These are phyloP conservation scores for Zasmidium angulare DNA, from an alignment of 2,329 filamentous ascomycete species.

Conservation along the genomic window DNA sequence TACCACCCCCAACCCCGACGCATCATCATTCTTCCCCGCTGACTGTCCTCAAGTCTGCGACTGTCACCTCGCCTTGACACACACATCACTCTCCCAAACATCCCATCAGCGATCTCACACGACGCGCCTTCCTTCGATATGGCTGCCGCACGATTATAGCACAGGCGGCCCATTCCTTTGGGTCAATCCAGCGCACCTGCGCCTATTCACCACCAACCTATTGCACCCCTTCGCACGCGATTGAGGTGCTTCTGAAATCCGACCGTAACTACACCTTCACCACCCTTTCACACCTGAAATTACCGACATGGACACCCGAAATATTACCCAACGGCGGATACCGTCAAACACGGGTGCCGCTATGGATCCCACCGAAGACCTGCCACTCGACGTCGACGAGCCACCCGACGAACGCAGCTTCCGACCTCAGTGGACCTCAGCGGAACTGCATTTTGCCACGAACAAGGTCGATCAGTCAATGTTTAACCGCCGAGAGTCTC, in stretches of 20 bases:
- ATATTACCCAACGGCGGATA: constrained; percentile 15
- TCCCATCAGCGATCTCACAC: neutral
- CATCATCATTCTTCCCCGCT: neutral
- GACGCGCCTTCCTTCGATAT: constrained; percentile 3
- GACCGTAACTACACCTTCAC: neutral
- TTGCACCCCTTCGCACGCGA: neutral
- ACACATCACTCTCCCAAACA: neutral
- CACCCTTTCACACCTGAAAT: neutral
- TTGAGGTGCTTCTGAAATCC: neutral
- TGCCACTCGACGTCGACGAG: constrained; percentile 78
- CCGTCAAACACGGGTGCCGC: constrained; percentile 20
- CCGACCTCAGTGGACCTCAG: constrained; percentile 9
- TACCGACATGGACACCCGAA: constrained; percentile 17
- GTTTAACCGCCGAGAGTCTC: constrained; percentile 67
- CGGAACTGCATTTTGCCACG: constrained; percentile 15
- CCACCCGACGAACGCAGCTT: constrained; percentile 65
- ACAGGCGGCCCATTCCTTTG: constrained; percentile 8
- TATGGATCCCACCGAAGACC: constrained; percentile 54
- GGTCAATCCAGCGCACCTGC: constrained; percentile 10
- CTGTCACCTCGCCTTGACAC: neutral
- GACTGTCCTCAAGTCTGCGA: neutral
- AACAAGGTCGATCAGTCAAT: constrained; percentile 48
- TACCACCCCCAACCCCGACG: neutral
- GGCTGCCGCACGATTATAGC: constrained; percentile 7
- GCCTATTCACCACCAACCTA: neutral